Conservation (phyloP, 805 yeast species). For the Schwanniomyces vanrijiae region DNA sequence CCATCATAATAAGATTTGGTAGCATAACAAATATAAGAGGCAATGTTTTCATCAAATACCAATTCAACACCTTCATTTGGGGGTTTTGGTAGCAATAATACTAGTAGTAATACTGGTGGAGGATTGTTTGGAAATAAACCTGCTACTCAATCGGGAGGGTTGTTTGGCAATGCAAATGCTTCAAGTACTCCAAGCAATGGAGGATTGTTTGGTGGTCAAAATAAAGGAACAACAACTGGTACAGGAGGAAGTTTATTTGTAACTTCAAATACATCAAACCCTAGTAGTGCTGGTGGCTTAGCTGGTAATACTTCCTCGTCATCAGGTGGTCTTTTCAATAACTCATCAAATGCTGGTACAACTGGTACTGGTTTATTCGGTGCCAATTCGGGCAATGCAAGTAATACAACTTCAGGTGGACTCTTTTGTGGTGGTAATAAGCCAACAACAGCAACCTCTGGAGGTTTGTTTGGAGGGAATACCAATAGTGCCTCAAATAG, state of each 20-base stretch:
- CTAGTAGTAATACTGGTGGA: constrained; percentile 7
- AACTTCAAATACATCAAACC: constrained; percentile 5
- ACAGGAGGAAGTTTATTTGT: constrained; percentile 24
- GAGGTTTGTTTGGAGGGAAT: constrained; percentile 24
- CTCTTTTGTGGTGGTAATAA: constrained; percentile 19
- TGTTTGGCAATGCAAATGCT: constrained; percentile 9
- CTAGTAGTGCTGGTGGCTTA: constrained; percentile 17
- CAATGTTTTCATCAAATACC: constrained; percentile 16
- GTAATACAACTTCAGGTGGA: constrained; percentile 12
- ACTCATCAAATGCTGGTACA: neutral
- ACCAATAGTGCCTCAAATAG: constrained; percentile 17
- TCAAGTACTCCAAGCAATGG: constrained; percentile 5
- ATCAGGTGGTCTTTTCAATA: constrained; percentile 24
- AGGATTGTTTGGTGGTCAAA: constrained; percentile 18
- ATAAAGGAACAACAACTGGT: constrained; percentile 9
- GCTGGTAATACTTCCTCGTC: constrained; percentile 11
- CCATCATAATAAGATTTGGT: neutral
- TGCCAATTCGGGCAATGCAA: constrained; percentile 3
- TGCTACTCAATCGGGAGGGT: constrained; percentile 3
- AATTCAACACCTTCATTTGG: constrained; percentile 10
- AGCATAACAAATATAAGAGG: neutral
- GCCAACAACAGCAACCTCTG: constrained; percentile 7
- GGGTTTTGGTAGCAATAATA: constrained; percentile 9
- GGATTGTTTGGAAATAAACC: constrained; percentile 14
- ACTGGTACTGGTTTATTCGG: constrained; percentile 31